phyloP scores from a whole-genome alignment of 768 basidiomycete genomes.

The Kwoniella botswanensis region DNA sequence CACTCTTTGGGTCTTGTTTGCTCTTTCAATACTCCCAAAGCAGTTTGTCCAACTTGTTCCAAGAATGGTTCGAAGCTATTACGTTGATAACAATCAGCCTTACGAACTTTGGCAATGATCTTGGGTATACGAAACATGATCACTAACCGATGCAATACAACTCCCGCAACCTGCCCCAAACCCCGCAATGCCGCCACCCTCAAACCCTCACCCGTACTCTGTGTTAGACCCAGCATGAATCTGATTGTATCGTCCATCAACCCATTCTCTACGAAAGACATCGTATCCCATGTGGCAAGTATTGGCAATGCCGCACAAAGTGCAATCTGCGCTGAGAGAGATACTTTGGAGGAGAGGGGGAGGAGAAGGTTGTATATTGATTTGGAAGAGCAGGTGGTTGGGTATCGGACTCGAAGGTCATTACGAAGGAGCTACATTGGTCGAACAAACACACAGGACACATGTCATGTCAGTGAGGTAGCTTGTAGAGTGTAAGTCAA shows the following conservation, averaged over 20 bases:
- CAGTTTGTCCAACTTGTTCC: constrained; percentile 26
- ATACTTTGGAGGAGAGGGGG: constrained; percentile 11
- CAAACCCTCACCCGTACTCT: not conserved
- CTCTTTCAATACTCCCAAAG: constrained; percentile 25
- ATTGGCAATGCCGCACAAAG: constrained; percentile 43
- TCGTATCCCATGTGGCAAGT: constrained; percentile 43
- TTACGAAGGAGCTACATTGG: constrained; percentile 32
- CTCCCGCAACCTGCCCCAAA: constrained; percentile 37
- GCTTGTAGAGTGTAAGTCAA: too few relatives aligned
- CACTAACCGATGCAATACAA: constrained; percentile 40
- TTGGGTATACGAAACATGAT: too few relatives aligned
- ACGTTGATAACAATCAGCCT: not conserved
- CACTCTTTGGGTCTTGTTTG: constrained; percentile 17
- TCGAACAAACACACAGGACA: too few relatives aligned
- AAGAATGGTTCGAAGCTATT: constrained; percentile 43
- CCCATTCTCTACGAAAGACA: constrained; percentile 20
- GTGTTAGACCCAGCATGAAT: constrained; percentile 30
- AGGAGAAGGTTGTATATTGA: constrained; percentile 34
- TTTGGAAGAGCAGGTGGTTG: constrained; percentile 32
- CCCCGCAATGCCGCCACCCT: constrained; percentile 28
- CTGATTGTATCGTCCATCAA: constrained; percentile 26
- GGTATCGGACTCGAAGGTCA: constrained; percentile 34
- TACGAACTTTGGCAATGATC: not conserved
- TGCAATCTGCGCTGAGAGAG: constrained; percentile 19
- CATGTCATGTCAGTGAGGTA: too few relatives aligned